Conservation (phyloP, 257 asterid genomes). For the Primulina tabacum region DNA sequence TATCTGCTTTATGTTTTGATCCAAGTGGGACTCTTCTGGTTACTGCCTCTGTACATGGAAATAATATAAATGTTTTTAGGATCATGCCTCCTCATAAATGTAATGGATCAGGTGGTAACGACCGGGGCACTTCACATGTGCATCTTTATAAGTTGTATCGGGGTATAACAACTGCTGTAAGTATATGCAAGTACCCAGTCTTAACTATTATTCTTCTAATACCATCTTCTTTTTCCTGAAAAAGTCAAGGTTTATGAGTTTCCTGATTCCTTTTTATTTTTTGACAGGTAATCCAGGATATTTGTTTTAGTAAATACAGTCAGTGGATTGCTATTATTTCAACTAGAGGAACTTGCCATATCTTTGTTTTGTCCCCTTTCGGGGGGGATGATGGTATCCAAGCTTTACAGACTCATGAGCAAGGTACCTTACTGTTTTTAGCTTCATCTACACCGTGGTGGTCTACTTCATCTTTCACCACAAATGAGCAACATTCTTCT, state of each 20-base stretch:
- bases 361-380: slow-evolving; percentile 58
- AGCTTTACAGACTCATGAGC: slow-evolving; percentile 35
- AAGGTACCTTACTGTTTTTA: slow-evolving; percentile 34
- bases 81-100: slow-evolving; percentile 49
- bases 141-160: slow-evolving; percentile 74
- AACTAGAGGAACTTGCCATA: slow-evolving; percentile 67
- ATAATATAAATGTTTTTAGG: slow-evolving; percentile 56
- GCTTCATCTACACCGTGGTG: slow-evolving; percentile 59
- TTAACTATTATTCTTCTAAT: slow-evolving; percentile 14
- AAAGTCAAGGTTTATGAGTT: slow-evolving; percentile 18
- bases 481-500: slow-evolving; percentile 44
- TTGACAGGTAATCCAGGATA: slow-evolving; percentile 65
- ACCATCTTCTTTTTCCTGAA: slow-evolving; percentile 13
- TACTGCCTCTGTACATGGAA: slow-evolving; percentile 73
- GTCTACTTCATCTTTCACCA: slow-evolving; percentile 50
- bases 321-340: slow-evolving; percentile 70
- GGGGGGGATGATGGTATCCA: slow-evolving; percentile 55
- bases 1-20: slow-evolving; percentile 73
- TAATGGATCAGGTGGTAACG: slow-evolving; percentile 39
- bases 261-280: slow-evolving; percentile 16
- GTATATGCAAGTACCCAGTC: slow-evolving; percentile 29
- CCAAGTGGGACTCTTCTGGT: slow-evolving; percentile 75
- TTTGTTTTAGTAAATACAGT: slow-evolving; percentile 60
- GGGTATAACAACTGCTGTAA: slow-evolving; percentile 75
- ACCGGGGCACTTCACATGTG: slow-evolving; percentile 57